Percentiles rank a stretch among this genome's conserved stretches.
phyloP scores from a whole-genome alignment of 371 early-diverging fungal genomes.

The Funneliformis caledonium region DNA sequence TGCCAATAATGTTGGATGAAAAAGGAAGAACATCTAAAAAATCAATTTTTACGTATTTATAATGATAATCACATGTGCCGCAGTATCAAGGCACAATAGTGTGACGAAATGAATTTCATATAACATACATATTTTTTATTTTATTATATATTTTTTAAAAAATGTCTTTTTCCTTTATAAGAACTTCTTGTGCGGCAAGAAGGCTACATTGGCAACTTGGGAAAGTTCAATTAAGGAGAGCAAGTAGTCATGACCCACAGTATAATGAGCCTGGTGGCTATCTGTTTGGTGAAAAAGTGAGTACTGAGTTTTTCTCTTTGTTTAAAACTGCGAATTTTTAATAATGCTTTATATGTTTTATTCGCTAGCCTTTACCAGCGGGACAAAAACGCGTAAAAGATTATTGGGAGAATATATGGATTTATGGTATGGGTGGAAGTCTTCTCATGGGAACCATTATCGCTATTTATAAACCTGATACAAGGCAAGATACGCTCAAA shows the following conservation, averaged over 20 bases:
- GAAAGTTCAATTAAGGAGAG: conserved; percentile 4
- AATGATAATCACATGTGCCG: background rate
- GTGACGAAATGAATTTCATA: background rate
- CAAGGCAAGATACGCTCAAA: conserved; percentile 51
- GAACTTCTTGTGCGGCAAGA: background rate
- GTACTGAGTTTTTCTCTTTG: background rate
- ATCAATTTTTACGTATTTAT: background rate
- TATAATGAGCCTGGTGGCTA: conserved; percentile 70
- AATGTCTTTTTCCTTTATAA: conserved; percentile 3
- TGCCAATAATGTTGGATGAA: background rate
- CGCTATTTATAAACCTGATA: conserved; percentile 72
- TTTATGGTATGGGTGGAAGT: conserved; percentile 65
- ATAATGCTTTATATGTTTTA: background rate
- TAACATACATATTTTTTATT: background rate
- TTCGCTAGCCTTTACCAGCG: conserved; percentile 49
- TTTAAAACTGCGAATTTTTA: background rate
- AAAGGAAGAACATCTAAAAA: background rate
- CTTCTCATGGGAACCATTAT: conserved; percentile 57
- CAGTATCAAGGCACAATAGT: background rate
- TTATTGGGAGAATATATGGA: conserved; percentile 69
- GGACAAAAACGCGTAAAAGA: conserved; percentile 68
- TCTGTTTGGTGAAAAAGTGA: conserved; percentile 72
- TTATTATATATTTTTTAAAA: background rate
- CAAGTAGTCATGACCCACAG: conserved; percentile 44
- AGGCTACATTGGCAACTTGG: background rate